Base-by-base conservation (phyloP, 1,284 basidiomycete species). In the Tilletia indica region DNA sequence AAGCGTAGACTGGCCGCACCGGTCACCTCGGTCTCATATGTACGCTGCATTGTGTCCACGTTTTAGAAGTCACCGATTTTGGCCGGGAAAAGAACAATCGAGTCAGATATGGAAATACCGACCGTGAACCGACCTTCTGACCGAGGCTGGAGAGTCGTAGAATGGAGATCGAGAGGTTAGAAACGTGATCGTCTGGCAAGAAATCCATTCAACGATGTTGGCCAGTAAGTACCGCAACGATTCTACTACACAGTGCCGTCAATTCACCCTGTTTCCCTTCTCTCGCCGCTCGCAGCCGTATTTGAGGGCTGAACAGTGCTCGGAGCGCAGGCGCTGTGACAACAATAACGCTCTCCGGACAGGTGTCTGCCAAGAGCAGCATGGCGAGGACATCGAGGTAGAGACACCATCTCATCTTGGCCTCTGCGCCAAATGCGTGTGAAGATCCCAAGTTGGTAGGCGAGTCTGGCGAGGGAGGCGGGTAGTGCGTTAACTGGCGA, bases 401-500 rank as follows among this genome's bases (percentile, higher is more conserved):
- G 31, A 56, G 68, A 31, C 48, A 68, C 47, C 68, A 58, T n/a
- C 68, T n/a, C 36, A 56, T 51, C 51, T 48, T 56, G n/a, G 49
- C 48, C n/a, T 68, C 68, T 16, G 61, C 61, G 61, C 61, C 54
- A 45, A 63, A 47, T 9, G 39, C 54, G 16, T 69, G 19, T 4
- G 36, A 34, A 19, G 49, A 39, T 14, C 49, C 34, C 47, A 39
- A 42, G 42, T 5, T 34, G 21, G 16, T 12, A 36, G 64, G 12
- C 9, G 45, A 38, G 5, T 19, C 38, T 5, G 38, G 61, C 8
- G 61, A n/a, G 16, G 36, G 48, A 16, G 66, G 31, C 0, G 76
- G 76, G 2, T 67, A 61, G 0, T 73, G 66, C 2, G 38, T 36
- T 5, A 79, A 68, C 63, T 81, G 77, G 31, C 49, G 38, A 0